These are phyloP conservation scores for Pharus latifolius DNA, from an alignment of 176 grass and related monocot species.

Conservation along the genomic window DNA sequence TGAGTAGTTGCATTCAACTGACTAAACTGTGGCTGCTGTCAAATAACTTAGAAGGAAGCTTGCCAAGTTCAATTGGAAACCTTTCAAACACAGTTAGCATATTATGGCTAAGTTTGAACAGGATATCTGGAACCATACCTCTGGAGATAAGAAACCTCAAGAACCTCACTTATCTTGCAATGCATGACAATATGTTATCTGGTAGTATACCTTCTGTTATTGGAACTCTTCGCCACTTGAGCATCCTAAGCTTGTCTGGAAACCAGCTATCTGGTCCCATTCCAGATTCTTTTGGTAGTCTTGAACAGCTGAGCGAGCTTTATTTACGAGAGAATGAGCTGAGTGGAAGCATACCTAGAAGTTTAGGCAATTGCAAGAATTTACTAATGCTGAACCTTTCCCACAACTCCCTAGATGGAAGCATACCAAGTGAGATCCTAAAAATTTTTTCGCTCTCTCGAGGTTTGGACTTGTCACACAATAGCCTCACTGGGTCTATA, in stretches of 20 bases:
- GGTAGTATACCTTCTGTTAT: constrained; percentile 32
- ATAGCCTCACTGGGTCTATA: constrained; percentile 22
- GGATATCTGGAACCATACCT: constrained; percentile 17
- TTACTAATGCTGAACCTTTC: constrained; percentile 12
- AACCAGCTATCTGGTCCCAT: constrained; percentile 38
- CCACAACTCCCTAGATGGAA: neutral
- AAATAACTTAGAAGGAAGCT: constrained; percentile 14
- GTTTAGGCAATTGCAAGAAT: constrained; percentile 13
- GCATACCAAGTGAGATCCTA: neutral
- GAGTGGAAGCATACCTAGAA: constrained; percentile 22
- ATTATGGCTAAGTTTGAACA: constrained; percentile 20
- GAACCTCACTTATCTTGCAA: constrained; percentile 3
- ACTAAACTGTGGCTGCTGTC: neutral
- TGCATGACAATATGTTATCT: constrained; percentile 29
- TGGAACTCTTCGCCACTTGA: constrained; percentile 16
- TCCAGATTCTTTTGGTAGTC: constrained; percentile 21
- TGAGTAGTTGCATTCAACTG: constrained; percentile 18
- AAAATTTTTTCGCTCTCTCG: constrained; percentile 19
- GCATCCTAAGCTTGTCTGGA: constrained; percentile 2
- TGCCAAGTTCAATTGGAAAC: constrained; percentile 17
- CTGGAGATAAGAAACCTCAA: constrained; percentile 15
- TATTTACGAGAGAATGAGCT: constrained; percentile 19
- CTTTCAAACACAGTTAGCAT: neutral
- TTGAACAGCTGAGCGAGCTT: constrained; percentile 23
- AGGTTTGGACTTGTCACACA: constrained; percentile 38